phyloP scores from a whole-genome alignment of 306 rosid genomes.

The Corylus avellana region DNA sequence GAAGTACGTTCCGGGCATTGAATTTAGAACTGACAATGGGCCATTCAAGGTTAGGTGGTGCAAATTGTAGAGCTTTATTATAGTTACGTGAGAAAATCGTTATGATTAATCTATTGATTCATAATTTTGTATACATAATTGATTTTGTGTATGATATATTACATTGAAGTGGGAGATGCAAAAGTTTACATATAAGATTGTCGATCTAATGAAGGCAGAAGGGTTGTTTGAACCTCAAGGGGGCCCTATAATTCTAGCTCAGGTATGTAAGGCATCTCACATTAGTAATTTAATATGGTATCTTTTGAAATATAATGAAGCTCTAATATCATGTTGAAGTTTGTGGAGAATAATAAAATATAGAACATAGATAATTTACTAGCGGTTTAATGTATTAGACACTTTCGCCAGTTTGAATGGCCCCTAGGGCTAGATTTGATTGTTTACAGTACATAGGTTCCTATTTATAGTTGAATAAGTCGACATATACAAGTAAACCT shows the following conservation, averaged over 20 bases:
- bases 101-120: not conserved
- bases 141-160: conserved; percentile 17
- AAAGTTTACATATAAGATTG: conserved; percentile 78
- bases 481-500: too few relatives aligned
- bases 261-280: conserved; percentile 41
- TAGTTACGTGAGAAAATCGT: not conserved
- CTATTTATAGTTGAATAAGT: too few relatives aligned
- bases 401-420: too few relatives aligned
- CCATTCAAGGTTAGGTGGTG: conserved; percentile 73
- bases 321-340: too few relatives aligned
- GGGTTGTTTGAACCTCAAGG: conserved; percentile 83
- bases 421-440: too few relatives aligned
- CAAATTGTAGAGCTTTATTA: not conserved
- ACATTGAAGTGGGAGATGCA: conserved; percentile 81
- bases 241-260: conserved; percentile 92
- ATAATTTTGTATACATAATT: conserved; percentile 1
- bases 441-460: too few relatives aligned
- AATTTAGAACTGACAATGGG: conserved; percentile 82
- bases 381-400: too few relatives aligned
- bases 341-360: too few relatives aligned
- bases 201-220: conserved; percentile 81
- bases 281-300: too few relatives aligned
- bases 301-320: too few relatives aligned
- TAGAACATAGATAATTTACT: too few relatives aligned
- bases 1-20: conserved; percentile 78